Percentiles rank a stretch among this genome's conserved stretches.
Conservation (phyloP, 176 grass and related monocot genomes). For the Leersia perrieri region DNA sequence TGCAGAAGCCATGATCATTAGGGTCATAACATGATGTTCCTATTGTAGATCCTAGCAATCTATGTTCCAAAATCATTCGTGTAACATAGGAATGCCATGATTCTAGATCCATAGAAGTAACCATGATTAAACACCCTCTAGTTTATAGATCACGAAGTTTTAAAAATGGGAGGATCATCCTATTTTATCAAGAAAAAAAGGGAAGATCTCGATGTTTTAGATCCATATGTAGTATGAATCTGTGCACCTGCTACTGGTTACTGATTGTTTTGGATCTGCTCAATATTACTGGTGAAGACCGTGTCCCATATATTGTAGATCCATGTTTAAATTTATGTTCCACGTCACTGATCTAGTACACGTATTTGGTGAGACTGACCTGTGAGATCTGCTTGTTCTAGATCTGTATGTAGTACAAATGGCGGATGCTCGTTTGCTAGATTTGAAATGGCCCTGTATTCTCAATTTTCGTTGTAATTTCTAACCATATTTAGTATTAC, state of each 20-base stretch:
- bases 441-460: neutral
- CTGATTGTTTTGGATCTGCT: neutral
- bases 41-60: neutral
- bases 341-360: neutral
- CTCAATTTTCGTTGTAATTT: too few relatives aligned
- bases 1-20: too few relatives aligned
- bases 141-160: neutral
- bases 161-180: too few relatives aligned
- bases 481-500: too few relatives aligned
- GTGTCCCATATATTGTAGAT: neutral
- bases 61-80: neutral
- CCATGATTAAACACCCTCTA: neutral
- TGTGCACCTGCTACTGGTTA: neutral
- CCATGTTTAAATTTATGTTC: neutral
- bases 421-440: neutral
- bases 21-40: too few relatives aligned
- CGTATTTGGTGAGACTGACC: neutral
- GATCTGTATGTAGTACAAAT: neutral
- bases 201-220: neutral
- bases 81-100: neutral
- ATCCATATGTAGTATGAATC: neutral
- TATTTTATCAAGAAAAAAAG: too few relatives aligned
- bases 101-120: neutral
- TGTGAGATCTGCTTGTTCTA: neutral
- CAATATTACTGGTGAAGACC: too few relatives aligned